A percentile compares a stretch with the other conserved stretches of the same genome.
These are phyloP conservation scores for Aureobasidium sp. DNA, from an alignment of 2,329 filamentous ascomycete genomes.

Conservation along the genomic window DNA sequence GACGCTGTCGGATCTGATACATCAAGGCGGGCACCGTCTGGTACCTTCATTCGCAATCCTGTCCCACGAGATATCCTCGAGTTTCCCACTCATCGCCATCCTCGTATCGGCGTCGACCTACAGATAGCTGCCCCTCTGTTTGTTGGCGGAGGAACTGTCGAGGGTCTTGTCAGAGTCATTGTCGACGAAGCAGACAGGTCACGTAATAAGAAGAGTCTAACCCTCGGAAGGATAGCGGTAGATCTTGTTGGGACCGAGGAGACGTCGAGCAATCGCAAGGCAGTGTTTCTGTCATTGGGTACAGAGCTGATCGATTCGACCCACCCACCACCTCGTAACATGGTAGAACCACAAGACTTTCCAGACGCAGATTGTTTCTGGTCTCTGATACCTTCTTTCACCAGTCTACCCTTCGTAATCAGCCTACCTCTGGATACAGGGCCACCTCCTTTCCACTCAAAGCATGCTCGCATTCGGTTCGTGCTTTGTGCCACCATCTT, in stretches of 20 bases:
- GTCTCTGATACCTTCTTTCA: constrained; percentile 40
- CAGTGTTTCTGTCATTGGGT: constrained; percentile 43
- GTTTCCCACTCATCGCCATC: constrained; percentile 40
- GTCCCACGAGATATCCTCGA: constrained; percentile 42
- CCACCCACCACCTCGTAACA: constrained; percentile 42
- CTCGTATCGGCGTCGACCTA: constrained; percentile 40
- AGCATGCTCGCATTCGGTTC: constrained; percentile 43
- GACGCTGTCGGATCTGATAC: constrained; percentile 36
- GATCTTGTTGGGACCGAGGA: constrained; percentile 47
- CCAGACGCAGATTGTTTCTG: constrained; percentile 36
- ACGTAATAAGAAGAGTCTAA: constrained; percentile 36
- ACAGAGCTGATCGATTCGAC: constrained; percentile 42
- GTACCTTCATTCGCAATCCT: constrained; percentile 40
- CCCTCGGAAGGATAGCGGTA: constrained; percentile 41
- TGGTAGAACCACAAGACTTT: constrained; percentile 37
- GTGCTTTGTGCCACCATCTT: constrained; percentile 39
- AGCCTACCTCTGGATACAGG: constrained; percentile 47
- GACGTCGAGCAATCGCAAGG: constrained; percentile 35
- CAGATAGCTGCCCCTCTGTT: constrained; percentile 43
- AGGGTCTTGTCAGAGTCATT: constrained; percentile 41
- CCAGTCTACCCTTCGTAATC: constrained; percentile 42
- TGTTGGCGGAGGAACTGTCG: constrained; percentile 46
- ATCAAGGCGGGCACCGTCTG: constrained; percentile 35
- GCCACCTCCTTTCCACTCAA: constrained; percentile 45
- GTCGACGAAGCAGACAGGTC: constrained; percentile 39